Conservation (phyloP, 1,139 yeast genomes). For the Candida glucosophila region DNA sequence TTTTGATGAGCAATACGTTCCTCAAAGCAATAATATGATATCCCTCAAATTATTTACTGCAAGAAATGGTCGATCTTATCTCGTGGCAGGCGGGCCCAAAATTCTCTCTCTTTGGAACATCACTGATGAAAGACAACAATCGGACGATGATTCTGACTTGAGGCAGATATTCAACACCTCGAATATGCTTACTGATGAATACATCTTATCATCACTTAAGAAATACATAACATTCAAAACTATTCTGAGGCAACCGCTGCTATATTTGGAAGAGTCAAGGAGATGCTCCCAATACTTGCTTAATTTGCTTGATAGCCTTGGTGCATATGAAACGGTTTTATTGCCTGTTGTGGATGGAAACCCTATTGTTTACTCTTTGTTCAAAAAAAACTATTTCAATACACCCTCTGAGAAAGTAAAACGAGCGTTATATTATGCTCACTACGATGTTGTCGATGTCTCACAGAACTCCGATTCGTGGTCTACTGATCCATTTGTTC, state of each 20-base stretch:
- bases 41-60: constrained; percentile 20
- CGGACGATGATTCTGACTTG: constrained; percentile 1
- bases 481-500: constrained; percentile 69
- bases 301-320: constrained; percentile 55
- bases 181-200: constrained; percentile 38
- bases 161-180: constrained; percentile 4
- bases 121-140: constrained; percentile 7
- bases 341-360: constrained; percentile 70
- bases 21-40: constrained; percentile 13
- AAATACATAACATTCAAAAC: constrained; percentile 65
- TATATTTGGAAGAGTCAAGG: constrained; percentile 70
- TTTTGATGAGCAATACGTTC: constrained; percentile 5
- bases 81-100: constrained; percentile 32
- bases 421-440: constrained; percentile 82
- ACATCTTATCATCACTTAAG: constrained; percentile 52
- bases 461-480: constrained; percentile 45
- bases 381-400: constrained; percentile 32
- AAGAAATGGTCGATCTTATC: constrained; percentile 13
- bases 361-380: constrained; percentile 75
- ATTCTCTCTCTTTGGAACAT: constrained; percentile 31
- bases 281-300: constrained; percentile 76
- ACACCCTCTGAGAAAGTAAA: constrained; percentile 5
- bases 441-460: constrained; percentile 83
- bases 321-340: constrained; percentile 61
- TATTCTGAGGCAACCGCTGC: constrained; percentile 62